Percentiles rank a stretch among this genome's conserved stretches.
phyloP scores from a whole-genome alignment of 352 stramenopile species.

The Phytophthora brassicae region DNA sequence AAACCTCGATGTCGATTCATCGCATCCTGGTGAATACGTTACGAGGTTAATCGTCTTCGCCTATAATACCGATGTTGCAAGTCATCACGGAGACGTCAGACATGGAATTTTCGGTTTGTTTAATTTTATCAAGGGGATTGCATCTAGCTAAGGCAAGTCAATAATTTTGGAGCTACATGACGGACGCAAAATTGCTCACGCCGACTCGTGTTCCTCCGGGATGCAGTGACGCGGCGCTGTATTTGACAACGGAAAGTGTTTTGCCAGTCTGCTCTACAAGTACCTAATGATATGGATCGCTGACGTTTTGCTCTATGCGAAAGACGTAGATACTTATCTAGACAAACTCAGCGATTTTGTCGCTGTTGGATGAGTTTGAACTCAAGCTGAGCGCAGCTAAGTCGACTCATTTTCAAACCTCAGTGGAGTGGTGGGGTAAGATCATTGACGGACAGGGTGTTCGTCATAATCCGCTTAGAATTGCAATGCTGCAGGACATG shows the following conservation, averaged over 20 bases:
- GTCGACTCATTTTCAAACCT: constrained; percentile 16
- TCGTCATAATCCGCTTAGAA: constrained; percentile 1
- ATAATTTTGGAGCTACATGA: constrained; percentile 28
- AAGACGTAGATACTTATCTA: constrained; percentile 22
- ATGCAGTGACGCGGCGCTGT: background rate
- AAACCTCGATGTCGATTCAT: no score
- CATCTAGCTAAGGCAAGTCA: background rate
- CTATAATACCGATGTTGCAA: constrained; percentile 26
- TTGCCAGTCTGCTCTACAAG: background rate
- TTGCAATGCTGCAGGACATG: background rate
- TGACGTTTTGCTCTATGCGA: background rate
- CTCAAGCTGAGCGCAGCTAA: constrained; percentile 29
- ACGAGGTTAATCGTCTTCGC: no score
- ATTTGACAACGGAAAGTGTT: constrained; percentile 3
- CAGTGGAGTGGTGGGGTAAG: constrained; percentile 25
- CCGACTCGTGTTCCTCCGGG: background rate
- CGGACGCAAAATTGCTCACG: constrained; percentile 9
- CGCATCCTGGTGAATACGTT: no score
- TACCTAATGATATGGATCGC: constrained; percentile 2
- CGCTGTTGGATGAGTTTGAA: constrained; percentile 19
- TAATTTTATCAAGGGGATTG: constrained; percentile 17
- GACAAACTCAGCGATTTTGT: constrained; percentile 13
- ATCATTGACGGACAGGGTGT: constrained; percentile 7
- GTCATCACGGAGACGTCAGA: background rate
- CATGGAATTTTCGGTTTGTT: constrained; percentile 5